Evolutionary conservation across 225 moss, liverwort and hornwort species (phyloP).

Genomic region (Pleurozium schreberi): DNA sequence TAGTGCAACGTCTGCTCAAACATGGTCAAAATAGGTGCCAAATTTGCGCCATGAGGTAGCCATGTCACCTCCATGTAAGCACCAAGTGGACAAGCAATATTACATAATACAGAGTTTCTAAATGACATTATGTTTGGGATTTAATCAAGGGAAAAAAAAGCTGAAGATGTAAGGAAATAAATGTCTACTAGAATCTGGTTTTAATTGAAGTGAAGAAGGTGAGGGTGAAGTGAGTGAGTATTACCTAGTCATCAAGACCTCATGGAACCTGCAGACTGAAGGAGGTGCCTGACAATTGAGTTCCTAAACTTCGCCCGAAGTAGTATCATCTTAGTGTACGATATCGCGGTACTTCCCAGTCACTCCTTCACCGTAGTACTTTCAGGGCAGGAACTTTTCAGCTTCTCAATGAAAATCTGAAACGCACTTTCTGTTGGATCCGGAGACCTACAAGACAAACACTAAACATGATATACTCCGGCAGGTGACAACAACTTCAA

Average conservation of each 20-base stretch:
- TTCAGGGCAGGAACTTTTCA: constrained; percentile 35
- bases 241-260: constrained; percentile 4
- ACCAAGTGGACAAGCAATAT: no score
- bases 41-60: no score
- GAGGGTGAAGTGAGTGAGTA: background rate
- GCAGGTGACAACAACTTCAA: background rate
- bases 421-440: constrained; percentile 29
- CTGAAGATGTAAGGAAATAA: background rate
- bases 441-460: constrained; percentile 27
- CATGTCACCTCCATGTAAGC: no score
- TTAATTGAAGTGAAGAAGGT: background rate
- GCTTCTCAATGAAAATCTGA: constrained; percentile 37
- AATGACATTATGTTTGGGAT: background rate
- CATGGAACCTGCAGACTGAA: constrained; percentile 8
- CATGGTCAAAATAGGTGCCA: no score
- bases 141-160: background rate
- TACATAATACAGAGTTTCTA: background rate
- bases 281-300: background rate
- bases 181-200: background rate
- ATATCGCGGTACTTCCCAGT: background rate
- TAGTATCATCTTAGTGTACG: background rate
- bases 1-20: no score
- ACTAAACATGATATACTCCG: background rate
- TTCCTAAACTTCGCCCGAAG: background rate
- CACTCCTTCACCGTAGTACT: constrained; percentile 7